Percentiles rank a stretch among this genome's conserved stretches.
Evolutionary conservation across 805 yeast genomes (phyloP).

Genomic region (Yarrowia sp.): DNA sequence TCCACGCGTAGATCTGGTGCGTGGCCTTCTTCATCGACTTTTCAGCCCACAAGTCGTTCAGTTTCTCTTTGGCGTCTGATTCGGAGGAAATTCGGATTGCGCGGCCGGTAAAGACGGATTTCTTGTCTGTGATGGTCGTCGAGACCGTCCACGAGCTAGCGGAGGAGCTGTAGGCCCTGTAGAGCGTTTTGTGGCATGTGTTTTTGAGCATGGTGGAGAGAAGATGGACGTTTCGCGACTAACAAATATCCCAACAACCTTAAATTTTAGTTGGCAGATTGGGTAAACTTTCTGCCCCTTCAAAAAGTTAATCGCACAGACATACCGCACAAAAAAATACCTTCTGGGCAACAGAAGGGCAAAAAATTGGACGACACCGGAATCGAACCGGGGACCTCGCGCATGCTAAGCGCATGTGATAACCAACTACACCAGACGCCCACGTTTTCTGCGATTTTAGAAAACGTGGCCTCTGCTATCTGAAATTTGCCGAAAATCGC

Average conservation of each 20-base stretch:
- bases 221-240: too few species aligned
- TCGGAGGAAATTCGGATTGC: neutral
- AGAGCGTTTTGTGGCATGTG: neutral
- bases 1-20: constrained; percentile 24
- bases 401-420: constrained; percentile 26
- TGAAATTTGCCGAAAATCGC: neutral
- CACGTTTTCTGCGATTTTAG: neutral
- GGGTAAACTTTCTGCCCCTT: too few species aligned
- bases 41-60: neutral
- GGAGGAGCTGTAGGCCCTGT: neutral
- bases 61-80: constrained; percentile 16
- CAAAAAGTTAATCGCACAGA: too few species aligned
- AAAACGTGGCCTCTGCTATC: neutral
- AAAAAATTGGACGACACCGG: constrained; percentile 25
- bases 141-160: neutral
- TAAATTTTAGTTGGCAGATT: too few species aligned
- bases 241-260: too few species aligned
- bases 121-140: constrained; percentile 6
- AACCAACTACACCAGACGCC: constrained; percentile 27
- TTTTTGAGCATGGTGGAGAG: too few species aligned
- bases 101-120: constrained; percentile 20
- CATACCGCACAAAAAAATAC: too few species aligned
- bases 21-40: constrained; percentile 14
- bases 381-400: constrained; percentile 27
- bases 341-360: too few species aligned